Evolutionary conservation across 2,329 filamentous ascomycete genomes (phyloP), one percentile per base, ranked within the genome.

Genomic region (Plenodomus tracheiphilus): DNA sequence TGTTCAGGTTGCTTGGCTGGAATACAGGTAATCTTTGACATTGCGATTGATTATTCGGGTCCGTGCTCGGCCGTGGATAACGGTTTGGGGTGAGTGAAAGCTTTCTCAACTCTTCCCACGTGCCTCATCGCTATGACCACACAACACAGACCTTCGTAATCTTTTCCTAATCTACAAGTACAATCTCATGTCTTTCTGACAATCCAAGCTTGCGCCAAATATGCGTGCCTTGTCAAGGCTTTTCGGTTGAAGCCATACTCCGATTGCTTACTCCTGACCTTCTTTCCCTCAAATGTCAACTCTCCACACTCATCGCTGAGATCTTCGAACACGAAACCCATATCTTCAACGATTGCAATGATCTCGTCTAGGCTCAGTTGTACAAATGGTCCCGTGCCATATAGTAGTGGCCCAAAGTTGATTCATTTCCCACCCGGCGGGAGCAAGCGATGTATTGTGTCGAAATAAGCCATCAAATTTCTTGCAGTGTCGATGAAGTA

Each of bases 401-500:
- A 84, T 0, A 84, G 64, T 8, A 84, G 54, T 0, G 81, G 82
- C 0, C 81, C 82, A 0, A 83, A 73, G 41, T 84, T 85, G 19
- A 84, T 65, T 81, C 81, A 84, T 30, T 72, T 62, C 0, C 81
- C 81, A 0, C 79, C 80, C 0, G 64, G 61, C 37, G 69, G 74
- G 2, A 85, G 70, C 0, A 81, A 56, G 0, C 62, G 63, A 41
- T 78, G 71, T 37, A 83, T 83, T 0, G 76, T 81, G 30, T 84
- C 79, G 5, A 84, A 70, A 51, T 84, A 85, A 0, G 59, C 68
- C 61, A 83, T 73, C 1, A 83, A 62, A 45, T 84, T 84, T 0
- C 80, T 75, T 0, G 82, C 81, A 0, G 81, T 85, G 58, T 85
- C 82, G 54, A 85, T 83, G 66, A 85, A 84, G 67, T 84, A 85